Percentiles rank a stretch among this genome's conserved stretches.
Conservation (phyloP, 148 eudicot genomes). For the Arctostaphylos glauca region DNA sequence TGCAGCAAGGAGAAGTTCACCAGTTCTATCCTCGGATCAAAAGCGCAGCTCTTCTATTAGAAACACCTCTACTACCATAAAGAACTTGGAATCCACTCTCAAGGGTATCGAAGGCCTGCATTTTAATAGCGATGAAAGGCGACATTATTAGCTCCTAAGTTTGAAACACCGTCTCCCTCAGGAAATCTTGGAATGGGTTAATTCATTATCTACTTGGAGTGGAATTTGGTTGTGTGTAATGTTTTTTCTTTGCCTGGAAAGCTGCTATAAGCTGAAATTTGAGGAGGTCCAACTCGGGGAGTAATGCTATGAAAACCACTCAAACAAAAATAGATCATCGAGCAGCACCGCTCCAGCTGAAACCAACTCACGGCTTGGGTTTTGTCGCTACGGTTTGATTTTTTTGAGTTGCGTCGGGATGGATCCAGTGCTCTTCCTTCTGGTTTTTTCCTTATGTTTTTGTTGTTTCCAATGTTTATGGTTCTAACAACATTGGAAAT, state of each 20-base stretch:
- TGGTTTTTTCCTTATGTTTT: neutral
- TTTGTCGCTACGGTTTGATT: neutral
- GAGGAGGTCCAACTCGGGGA: neutral
- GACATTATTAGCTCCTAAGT: slow-evolving; percentile 24
- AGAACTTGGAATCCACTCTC: slow-evolving; percentile 53
- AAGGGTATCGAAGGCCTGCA: slow-evolving; percentile 76
- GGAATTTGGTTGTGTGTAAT: neutral
- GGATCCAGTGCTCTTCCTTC: neutral
- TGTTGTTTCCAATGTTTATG: neutral
- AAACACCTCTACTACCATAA: slow-evolving; percentile 30
- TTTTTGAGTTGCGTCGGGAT: neutral
- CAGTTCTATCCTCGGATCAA: slow-evolving; percentile 36
- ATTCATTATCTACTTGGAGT: slow-evolving; percentile 14
- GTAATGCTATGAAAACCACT: neutral
- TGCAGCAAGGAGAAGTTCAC: slow-evolving; percentile 32
- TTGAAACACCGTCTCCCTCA: neutral
- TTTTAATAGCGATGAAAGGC: slow-evolving; percentile 53
- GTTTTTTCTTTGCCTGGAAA: neutral
- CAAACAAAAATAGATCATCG: neutral
- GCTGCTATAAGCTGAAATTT: neutral
- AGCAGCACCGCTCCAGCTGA: neutral
- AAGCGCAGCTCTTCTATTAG: slow-evolving; percentile 36
- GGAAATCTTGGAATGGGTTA: slow-evolving; percentile 8
- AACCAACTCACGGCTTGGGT: neutral
- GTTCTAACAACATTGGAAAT: neutral